Conservation (phyloP, 225 moss, liverwort and hornwort genomes). For the Sphagnum contortum region DNA sequence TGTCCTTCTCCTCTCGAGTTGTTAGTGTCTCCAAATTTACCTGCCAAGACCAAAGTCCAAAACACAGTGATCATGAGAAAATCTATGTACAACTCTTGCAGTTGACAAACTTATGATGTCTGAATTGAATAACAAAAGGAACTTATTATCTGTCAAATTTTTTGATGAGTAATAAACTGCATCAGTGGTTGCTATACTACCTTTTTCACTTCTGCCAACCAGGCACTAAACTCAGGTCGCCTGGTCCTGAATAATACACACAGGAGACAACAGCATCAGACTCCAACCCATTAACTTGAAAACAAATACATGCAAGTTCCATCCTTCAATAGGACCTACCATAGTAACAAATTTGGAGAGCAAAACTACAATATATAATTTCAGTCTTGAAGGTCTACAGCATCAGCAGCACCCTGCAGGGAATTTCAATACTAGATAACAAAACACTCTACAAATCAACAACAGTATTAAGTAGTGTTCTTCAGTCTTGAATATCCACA, state of each 20-base stretch:
- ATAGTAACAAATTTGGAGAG: too few relatives aligned
- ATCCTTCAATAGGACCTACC: too few relatives aligned
- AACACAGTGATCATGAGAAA: slow-evolving; percentile 4
- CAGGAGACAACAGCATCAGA: background rate
- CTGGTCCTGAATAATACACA: slow-evolving; percentile 52
- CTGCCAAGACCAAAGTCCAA: slow-evolving; percentile 26
- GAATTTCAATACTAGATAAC: too few relatives aligned
- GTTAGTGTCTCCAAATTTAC: slow-evolving; percentile 81
- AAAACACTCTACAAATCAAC: too few relatives aligned
- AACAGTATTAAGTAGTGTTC: too few relatives aligned
- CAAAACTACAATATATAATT: too few relatives aligned
- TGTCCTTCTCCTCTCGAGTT: slow-evolving; percentile 94
- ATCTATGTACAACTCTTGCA: background rate
- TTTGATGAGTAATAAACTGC: background rate
- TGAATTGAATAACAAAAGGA: background rate
- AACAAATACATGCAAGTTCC: too few relatives aligned
- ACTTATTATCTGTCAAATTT: background rate
- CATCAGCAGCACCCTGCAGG: too few relatives aligned
- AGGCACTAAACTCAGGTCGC: slow-evolving; percentile 85
- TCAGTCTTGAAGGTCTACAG: too few relatives aligned
- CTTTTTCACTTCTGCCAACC: slow-evolving; percentile 99
- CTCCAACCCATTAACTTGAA: too few relatives aligned
- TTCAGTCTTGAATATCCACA: too few relatives aligned
- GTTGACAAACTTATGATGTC: background rate
- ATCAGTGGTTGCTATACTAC: slow-evolving; percentile 19